These are phyloP conservation scores for Hygrophila difformis DNA, from an alignment of 257 asterid genomes.

Conservation along the genomic window DNA sequence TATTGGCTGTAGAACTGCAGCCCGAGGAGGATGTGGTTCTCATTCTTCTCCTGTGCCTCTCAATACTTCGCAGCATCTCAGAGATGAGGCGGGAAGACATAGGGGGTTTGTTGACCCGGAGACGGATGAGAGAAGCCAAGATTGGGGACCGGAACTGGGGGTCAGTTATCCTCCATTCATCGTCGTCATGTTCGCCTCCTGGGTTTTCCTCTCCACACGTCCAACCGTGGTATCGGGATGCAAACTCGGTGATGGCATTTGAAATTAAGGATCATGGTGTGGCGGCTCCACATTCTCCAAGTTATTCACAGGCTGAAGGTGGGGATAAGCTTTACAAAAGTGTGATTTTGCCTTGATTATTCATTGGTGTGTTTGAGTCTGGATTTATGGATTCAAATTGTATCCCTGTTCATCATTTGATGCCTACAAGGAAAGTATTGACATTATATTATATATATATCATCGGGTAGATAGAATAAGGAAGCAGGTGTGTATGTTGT, in stretches of 20 bases:
- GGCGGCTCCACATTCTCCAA: constrained; percentile 19
- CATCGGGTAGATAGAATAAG: too few species aligned
- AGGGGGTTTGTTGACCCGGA: constrained; percentile 56
- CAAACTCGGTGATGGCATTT: constrained; percentile 39
- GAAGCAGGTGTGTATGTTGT: too few species aligned
- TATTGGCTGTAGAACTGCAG: constrained; percentile 41
- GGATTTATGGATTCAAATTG: too few species aligned
- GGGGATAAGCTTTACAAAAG: constrained; percentile 59
- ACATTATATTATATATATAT: too few species aligned
- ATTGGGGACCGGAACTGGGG: constrained; percentile 84
- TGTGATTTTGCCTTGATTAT: constrained; percentile 17
- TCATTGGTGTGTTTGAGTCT: too few species aligned
- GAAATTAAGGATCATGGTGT: constrained; percentile 31
- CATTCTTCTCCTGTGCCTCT: constrained; percentile 56
- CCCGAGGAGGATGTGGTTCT: constrained; percentile 87
- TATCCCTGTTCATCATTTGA: too few species aligned
- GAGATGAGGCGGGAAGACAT: constrained; percentile 55
- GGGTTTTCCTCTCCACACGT: constrained; percentile 35
- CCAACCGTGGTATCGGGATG: constrained; percentile 82
- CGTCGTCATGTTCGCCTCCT: constrained; percentile 26
- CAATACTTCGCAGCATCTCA: constrained; percentile 51
- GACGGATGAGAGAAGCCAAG: constrained; percentile 62
- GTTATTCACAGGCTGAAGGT: constrained; percentile 72
- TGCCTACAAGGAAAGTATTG: too few species aligned
- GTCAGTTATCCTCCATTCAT: constrained; percentile 59